Conservation (phyloP, 768 basidiomycete genomes). For the Boletus subcaerulescens region DNA sequence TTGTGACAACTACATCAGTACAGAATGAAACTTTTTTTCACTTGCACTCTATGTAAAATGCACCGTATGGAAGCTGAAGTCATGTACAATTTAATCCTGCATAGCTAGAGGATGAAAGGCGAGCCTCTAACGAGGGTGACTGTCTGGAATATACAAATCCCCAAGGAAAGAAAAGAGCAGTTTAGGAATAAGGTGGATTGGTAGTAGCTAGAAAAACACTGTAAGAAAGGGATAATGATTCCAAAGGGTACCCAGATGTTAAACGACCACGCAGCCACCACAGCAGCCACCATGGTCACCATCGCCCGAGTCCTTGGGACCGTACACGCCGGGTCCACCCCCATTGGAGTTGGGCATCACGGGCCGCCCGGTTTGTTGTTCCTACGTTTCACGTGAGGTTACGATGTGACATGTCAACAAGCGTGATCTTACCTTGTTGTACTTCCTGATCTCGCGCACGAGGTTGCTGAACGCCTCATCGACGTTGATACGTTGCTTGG, state of each 20-base stretch:
- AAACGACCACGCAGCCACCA: constrained; percentile 60
- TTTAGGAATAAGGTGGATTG: background rate
- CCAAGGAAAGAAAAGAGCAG: constrained; percentile 7
- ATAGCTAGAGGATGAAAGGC: constrained; percentile 5
- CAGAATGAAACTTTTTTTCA: background rate
- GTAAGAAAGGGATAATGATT: background rate
- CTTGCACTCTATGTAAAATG: background rate
- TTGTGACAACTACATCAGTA: background rate
- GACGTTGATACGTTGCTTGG: constrained; percentile 94
- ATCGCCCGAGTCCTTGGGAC: constrained; percentile 43
- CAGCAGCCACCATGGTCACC: constrained; percentile 65
- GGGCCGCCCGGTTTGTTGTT: constrained; percentile 76
- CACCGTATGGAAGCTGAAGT: constrained; percentile 13
- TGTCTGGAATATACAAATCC: constrained; percentile 12
- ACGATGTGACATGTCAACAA: background rate
- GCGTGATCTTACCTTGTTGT: constrained; percentile 70
- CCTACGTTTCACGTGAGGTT: constrained; percentile 39
- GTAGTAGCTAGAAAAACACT: constrained; percentile 8
- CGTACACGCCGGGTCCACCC: constrained; percentile 48
- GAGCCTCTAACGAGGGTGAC: constrained; percentile 5
- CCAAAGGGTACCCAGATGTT: constrained; percentile 13
- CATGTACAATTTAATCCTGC: constrained; percentile 24
- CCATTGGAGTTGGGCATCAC: constrained; percentile 45
- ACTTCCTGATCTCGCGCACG: constrained; percentile 90
- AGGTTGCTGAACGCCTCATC: constrained; percentile 94